These are phyloP conservation scores for Theileria orientalis DNA, from an alignment of 169 alveolate genomes.

Conservation along the genomic window DNA sequence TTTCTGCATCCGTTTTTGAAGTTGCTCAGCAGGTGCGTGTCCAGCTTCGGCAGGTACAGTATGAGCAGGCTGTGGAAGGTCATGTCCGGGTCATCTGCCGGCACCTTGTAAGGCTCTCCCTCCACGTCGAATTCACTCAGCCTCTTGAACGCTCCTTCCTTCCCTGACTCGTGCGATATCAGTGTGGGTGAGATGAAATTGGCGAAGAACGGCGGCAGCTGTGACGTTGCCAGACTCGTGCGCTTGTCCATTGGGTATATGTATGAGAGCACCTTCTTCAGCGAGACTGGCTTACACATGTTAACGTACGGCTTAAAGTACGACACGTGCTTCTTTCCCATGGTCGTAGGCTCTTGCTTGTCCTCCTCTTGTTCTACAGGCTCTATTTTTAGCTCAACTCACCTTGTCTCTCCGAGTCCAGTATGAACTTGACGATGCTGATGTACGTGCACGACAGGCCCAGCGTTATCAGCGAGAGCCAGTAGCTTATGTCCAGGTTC, in stretches of 20 bases:
- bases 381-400: no score
- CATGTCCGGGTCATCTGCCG: constrained; percentile 16
- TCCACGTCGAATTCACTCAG: constrained; percentile 3
- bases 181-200: neutral
- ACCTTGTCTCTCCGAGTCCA: constrained; percentile 30
- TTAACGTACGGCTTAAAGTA: constrained; percentile 31
- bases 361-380: no score
- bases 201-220: constrained; percentile 33
- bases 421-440: constrained; percentile 40
- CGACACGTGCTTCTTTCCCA: constrained; percentile 13
- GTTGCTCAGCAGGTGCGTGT: constrained; percentile 23
- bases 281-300: constrained; percentile 50
- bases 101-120: neutral
- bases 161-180: constrained; percentile 2
- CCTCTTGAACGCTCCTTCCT: neutral
- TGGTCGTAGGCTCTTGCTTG: no score
- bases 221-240: neutral
- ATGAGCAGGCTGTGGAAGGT: constrained; percentile 49
- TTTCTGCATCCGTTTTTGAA: constrained; percentile 14
- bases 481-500: constrained; percentile 23
- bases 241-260: constrained; percentile 53
- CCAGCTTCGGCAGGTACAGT: constrained; percentile 47
- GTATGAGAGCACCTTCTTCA: constrained; percentile 40
- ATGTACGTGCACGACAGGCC: constrained; percentile 47
- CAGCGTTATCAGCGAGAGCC: constrained; percentile 46